These are phyloP conservation scores for Lactifluus volemus DNA, from an alignment of 768 basidiomycete genomes.

Conservation along the genomic window DNA sequence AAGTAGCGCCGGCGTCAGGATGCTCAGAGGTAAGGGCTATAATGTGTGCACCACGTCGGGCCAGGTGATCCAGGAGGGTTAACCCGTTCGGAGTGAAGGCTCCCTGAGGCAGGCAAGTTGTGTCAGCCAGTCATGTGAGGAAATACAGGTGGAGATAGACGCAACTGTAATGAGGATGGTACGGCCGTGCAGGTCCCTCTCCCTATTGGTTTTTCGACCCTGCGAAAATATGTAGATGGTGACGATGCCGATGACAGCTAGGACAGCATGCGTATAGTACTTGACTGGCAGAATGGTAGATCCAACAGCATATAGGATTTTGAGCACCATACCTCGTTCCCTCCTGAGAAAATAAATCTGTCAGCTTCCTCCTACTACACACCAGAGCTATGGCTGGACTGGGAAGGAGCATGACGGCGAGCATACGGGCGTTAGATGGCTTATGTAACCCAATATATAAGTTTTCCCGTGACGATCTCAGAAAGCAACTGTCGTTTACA, in stretches of 20 bases:
- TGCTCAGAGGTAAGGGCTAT: constrained; percentile 63
- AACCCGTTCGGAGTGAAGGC: constrained; percentile 68
- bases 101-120: constrained; percentile 36
- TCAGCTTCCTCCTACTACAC: no score
- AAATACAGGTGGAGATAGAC: constrained; percentile 19
- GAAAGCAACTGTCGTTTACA: no score
- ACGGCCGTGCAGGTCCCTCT: constrained; percentile 67
- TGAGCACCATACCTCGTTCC: constrained; percentile 41
- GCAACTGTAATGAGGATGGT: constrained; percentile 61
- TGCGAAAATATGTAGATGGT: constrained; percentile 54
- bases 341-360: background rate
- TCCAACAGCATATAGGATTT: constrained; percentile 33
- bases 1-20: constrained; percentile 42
- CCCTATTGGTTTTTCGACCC: constrained; percentile 60
- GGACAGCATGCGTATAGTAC: constrained; percentile 46
- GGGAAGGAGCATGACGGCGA: no score
- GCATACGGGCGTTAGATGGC: no score
- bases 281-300: constrained; percentile 42
- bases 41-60: constrained; percentile 68
- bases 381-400: no score
- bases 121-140: background rate
- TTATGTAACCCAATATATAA: no score
- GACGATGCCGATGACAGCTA: constrained; percentile 37
- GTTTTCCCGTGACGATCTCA: no score
- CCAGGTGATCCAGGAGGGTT: constrained; percentile 55